These are phyloP conservation scores for Yamadazyma diddensiae DNA, from an alignment of 1,139 yeast species.

Conservation along the genomic window DNA sequence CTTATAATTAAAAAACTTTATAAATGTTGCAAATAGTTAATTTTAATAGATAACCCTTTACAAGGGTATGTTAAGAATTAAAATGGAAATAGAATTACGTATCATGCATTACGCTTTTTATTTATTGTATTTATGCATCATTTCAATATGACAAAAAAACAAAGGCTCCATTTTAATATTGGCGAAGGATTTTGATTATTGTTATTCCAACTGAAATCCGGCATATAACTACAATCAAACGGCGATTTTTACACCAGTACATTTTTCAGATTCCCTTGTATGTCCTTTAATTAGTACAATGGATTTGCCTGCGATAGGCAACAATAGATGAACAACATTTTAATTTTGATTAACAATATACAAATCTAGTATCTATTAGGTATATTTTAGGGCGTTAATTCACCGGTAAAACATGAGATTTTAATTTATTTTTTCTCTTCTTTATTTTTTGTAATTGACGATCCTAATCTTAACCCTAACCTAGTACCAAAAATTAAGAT, in stretches of 20 bases:
- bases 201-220: constrained; percentile 1
- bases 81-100: neutral
- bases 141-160: too few species aligned
- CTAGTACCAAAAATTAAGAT: too few species aligned
- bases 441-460: neutral
- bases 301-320: neutral
- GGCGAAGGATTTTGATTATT: constrained; percentile 4
- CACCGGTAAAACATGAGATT: constrained; percentile 1
- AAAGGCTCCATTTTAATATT: constrained; percentile 2
- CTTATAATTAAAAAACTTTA: too few species aligned
- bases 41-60: too few species aligned
- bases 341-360: neutral
- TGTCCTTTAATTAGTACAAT: too few species aligned
- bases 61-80: too few species aligned
- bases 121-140: constrained; percentile 1
- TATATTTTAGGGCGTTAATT: neutral
- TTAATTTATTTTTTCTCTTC: neutral
- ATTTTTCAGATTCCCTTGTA: neutral
- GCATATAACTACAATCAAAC: constrained; percentile 2
- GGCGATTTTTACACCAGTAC: constrained; percentile 5
- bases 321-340: neutral
- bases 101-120: constrained; percentile 2
- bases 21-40: too few species aligned
- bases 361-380: neutral
- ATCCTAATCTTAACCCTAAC: too few species aligned